Evolutionary conservation across 78 protist species (phyloP).

Genomic region (Dictyostelium discoideum): dicty_2.7 NC_007089.4:5858001-5858500

Average conservation of each 20-base stretch:
- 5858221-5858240: background rate
- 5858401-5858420: constrained; percentile 3
- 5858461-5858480: constrained; percentile 3
- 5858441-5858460: background rate
- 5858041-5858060: background rate
- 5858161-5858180: background rate
- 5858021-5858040: background rate
- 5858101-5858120: background rate
- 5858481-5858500: background rate
- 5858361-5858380: background rate
- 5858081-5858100: background rate
- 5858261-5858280: background rate
- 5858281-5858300: background rate
- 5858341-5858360: constrained; percentile 40
- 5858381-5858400: background rate
- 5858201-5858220: background rate
- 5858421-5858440: constrained; percentile 14
- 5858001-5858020: background rate
- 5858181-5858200: background rate
- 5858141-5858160: background rate
- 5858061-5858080: background rate
- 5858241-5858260: background rate
- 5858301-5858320: background rate
- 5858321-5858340: background rate
- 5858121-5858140: background rate